Evolutionary conservation across 2,329 filamentous ascomycete species (phyloP).

Genomic region (Penicillium rolfsii): DNA sequence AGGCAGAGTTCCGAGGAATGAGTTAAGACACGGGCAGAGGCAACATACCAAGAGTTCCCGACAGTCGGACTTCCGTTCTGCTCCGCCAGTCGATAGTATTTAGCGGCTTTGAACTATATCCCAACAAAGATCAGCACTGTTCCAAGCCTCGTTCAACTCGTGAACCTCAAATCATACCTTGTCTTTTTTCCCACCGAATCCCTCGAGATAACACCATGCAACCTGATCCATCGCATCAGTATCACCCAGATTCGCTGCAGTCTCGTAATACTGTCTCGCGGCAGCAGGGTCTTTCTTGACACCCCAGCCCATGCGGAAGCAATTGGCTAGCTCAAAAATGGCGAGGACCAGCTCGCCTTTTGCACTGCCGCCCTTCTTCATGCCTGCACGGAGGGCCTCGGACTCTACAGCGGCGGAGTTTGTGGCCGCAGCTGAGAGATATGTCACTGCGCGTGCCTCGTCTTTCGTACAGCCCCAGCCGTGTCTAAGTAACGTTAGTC

Average conservation of each 20-base stretch:
- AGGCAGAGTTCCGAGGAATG: conserved; percentile 8
- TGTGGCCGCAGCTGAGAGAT: conserved; percentile 83
- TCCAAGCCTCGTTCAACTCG: conserved; percentile 10
- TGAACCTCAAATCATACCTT: conserved; percentile 69
- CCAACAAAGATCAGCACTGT: conserved; percentile 1
- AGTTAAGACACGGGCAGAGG: not conserved
- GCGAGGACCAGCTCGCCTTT: conserved; percentile 96
- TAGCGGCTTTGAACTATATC: conserved; percentile 64
- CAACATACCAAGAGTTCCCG: conserved; percentile 89
- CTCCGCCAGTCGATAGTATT: conserved; percentile 91
- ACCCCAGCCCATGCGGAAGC: conserved; percentile 93
- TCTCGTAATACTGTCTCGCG: conserved; percentile 92
- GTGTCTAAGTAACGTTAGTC: conserved; percentile 61
- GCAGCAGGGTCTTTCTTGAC: conserved; percentile 83
- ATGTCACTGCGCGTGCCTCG: conserved; percentile 73
- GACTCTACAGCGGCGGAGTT: conserved; percentile 88
- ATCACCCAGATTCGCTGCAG: conserved; percentile 93
- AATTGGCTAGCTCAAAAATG: conserved; percentile 80
- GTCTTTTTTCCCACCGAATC: conserved; percentile 97
- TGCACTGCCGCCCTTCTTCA: conserved; percentile 90
- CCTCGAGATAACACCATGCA: conserved; percentile 93
- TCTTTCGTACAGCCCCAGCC: conserved; percentile 86
- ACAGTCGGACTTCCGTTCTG: conserved; percentile 84
- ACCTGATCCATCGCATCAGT: conserved; percentile 97
- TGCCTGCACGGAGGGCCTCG: conserved; percentile 79